phyloP scores from a whole-genome alignment of 176 grass and related monocot species.

The Carex kokanica region DNA sequence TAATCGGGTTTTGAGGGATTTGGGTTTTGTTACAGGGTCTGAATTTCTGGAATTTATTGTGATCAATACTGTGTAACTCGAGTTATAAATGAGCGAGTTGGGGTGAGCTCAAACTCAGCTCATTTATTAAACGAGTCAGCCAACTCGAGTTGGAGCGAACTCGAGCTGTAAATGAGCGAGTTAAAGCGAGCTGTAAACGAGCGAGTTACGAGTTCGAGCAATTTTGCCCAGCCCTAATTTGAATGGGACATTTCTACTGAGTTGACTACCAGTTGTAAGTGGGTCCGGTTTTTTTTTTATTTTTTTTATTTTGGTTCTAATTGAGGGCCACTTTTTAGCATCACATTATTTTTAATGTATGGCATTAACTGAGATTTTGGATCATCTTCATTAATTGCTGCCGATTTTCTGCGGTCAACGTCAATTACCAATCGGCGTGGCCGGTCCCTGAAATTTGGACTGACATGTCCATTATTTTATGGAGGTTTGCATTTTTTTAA shows the following conservation, averaged over 20 bases:
- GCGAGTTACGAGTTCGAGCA: too few species aligned
- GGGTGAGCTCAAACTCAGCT: too few species aligned
- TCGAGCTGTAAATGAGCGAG: too few species aligned
- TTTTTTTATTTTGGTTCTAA: background rate
- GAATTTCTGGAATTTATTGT: too few species aligned
- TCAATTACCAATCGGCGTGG: background rate
- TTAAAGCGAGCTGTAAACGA: too few species aligned
- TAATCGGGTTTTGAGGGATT: too few species aligned
- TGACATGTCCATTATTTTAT: background rate
- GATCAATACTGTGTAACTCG: too few species aligned
- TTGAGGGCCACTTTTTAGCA: background rate
- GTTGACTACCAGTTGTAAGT: background rate
- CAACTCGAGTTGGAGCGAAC: too few species aligned
- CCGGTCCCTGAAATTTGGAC: background rate
- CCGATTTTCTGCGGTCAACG: background rate
- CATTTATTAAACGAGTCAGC: too few species aligned
- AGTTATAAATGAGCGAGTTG: too few species aligned
- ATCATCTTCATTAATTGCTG: background rate
- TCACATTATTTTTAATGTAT: background rate
- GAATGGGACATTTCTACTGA: background rate
- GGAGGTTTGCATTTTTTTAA: background rate
- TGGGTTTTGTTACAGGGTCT: too few species aligned
- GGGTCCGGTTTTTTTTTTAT: background rate
- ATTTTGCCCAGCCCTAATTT: too few species aligned
- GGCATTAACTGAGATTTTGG: conserved; percentile 13